These are phyloP conservation scores for Nitzschia sp. DNA, from an alignment of 108 stramenopile species.

Conservation along the genomic window DNA sequence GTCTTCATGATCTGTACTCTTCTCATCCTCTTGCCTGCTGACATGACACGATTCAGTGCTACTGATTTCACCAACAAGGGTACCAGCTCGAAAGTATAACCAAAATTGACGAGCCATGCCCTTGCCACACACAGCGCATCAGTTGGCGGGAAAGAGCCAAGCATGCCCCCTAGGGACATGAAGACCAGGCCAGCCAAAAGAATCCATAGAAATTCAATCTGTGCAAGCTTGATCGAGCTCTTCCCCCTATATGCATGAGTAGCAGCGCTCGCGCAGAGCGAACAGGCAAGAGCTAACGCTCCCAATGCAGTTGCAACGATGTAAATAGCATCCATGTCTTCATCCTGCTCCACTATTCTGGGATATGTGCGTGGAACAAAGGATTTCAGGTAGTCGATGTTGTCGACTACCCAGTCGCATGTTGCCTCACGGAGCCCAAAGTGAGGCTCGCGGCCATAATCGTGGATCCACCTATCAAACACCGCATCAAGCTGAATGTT, in stretches of 20 bases:
- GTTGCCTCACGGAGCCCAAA: conserved; percentile 20
- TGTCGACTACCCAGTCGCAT: conserved; percentile 36
- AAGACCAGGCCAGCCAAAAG: conserved; percentile 4
- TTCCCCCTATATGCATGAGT: background rate
- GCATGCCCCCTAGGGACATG: background rate
- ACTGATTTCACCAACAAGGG: background rate
- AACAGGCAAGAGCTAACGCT: background rate
- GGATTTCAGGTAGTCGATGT: conserved; percentile 24
- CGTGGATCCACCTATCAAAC: conserved; percentile 3
- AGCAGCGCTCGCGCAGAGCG: background rate
- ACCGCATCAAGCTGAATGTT: conserved; percentile 18
- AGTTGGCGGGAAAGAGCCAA: background rate
- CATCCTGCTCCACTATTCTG: background rate
- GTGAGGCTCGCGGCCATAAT: background rate
- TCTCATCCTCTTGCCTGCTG: conserved; percentile 4
- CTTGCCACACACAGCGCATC: conserved; percentile 3
- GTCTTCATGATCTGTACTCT: background rate
- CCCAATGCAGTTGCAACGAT: background rate
- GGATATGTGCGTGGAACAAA: conserved; percentile 33
- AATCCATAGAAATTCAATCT: background rate
- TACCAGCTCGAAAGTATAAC: conserved; percentile 2
- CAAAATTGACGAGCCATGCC: conserved; percentile 3
- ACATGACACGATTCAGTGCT: background rate
- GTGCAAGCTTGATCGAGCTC: background rate
- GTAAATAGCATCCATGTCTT: background rate